A percentile compares a stretch with the other conserved stretches of the same genome.
Evolutionary conservation across 495 filamentous ascomycete species (phyloP).

Genomic region (Xylaria nigripes): DNA sequence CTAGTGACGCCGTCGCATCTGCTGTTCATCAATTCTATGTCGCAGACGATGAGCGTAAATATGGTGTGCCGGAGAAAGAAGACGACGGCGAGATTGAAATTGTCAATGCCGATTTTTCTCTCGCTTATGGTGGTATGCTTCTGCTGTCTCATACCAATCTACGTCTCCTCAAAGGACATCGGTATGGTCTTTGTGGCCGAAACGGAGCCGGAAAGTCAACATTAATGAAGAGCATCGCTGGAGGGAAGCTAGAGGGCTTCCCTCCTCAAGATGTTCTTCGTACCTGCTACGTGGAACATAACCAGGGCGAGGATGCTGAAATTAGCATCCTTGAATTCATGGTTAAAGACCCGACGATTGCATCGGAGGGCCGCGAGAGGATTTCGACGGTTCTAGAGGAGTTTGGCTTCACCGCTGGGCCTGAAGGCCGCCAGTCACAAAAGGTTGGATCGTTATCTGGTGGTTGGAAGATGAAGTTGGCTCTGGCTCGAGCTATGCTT

Average conservation of each 20-base stretch:
- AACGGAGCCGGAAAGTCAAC: constrained; percentile 98
- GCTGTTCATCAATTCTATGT: constrained; percentile 63
- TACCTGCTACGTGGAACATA: constrained; percentile 98
- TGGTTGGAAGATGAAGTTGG: constrained; percentile 99
- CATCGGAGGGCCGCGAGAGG: constrained; percentile 62
- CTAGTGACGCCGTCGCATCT: constrained; percentile 52
- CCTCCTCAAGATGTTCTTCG: constrained; percentile 80
- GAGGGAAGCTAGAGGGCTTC: constrained; percentile 94
- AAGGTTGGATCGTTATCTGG: constrained; percentile 93
- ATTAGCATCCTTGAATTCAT: constrained; percentile 91
- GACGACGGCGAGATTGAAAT: constrained; percentile 83
- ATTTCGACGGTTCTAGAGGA: constrained; percentile 78
- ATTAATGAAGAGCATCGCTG: constrained; percentile 92
- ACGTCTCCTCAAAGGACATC: constrained; percentile 86
- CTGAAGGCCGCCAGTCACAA: constrained; percentile 77
- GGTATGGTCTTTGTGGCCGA: constrained; percentile 91
- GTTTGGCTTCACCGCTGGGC: constrained; percentile 87
- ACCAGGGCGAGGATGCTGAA: constrained; percentile 93
- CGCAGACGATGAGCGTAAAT: constrained; percentile 79
- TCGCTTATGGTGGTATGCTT: constrained; percentile 97
- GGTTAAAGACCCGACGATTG: constrained; percentile 71
- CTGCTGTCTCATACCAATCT: constrained; percentile 94
- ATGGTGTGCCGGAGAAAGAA: constrained; percentile 71
- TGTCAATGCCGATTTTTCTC: constrained; percentile 95
- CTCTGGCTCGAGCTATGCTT: constrained; percentile 92